Evolutionary conservation across 495 filamentous ascomycete species (phyloP), one percentile per base, ranked within the genome.

Genomic region (Trichoderma asperelloides): DNA sequence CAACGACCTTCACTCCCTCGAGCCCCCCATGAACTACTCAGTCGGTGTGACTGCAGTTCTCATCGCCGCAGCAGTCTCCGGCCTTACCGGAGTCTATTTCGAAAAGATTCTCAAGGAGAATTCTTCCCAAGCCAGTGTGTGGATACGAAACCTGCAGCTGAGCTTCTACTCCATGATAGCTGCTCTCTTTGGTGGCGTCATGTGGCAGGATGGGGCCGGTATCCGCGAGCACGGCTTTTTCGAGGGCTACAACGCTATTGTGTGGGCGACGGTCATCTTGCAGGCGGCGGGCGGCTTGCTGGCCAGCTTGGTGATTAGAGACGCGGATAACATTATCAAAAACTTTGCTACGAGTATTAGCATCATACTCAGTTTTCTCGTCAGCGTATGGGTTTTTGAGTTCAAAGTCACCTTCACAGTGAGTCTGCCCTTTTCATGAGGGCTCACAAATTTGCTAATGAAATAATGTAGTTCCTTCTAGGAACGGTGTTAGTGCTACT

Each of bases 21-120:
- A 66, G 21, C 89, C 88, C 11, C 77, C 82, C 47, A 85, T 96
- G 84, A 92, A 92, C 76, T 83, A 86, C 63, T 82, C 85, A 0
- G 78, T 96, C 65, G 95, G 95, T n/a, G 72, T 98, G 13, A 75
- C 86, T 1, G 87, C 94, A 0, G 93, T 93, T 3, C 75, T 93
- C 65, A 80, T 88, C 6, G 88, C 92, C 27, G 91, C 90, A 67
- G 78, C 86, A 16, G 84, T 93, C 12, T 96, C 93, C 1, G 91
- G 93, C 2, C 75, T 96, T 62, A 93, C 91, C 1, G 90, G 92
- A 1, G 90, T 96, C 2, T 96, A 93, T 75, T 96, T 98, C 73
- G 95, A 98, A 78, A 97, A 96, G 76, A 88, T 97, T 0, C 80
- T 98, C 62, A 96, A 94, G 74, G 90, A 96, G 69, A 88, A 90